Evolutionary conservation across 805 yeast genomes (phyloP).

Genomic region (Danielozyma ontarioensis): DNA sequence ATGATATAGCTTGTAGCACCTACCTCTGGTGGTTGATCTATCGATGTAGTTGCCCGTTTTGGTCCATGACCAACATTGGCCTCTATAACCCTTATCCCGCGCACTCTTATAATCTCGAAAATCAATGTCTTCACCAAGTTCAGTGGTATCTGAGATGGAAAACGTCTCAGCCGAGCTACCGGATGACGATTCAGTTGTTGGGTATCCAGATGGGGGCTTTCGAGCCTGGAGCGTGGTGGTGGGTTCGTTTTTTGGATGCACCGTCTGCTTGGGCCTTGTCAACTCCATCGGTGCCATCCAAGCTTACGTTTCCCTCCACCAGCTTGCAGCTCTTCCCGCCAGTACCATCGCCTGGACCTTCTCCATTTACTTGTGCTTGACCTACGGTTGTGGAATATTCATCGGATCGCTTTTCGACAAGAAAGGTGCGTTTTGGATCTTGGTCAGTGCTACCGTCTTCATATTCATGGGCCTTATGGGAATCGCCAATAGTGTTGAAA

Average conservation of each 20-base stretch:
- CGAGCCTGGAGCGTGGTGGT: conserved; percentile 51
- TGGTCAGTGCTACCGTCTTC: conserved; percentile 9
- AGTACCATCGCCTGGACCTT: conserved; percentile 37
- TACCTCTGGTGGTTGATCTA: too few relatives aligned
- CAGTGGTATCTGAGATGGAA: too few relatives aligned
- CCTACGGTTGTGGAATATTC: conserved; percentile 20
- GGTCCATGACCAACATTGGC: too few relatives aligned
- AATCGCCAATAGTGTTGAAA: conserved; percentile 9
- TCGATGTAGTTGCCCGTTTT: too few relatives aligned
- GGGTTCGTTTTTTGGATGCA: conserved; percentile 52
- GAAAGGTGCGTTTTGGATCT: conserved; percentile 12
- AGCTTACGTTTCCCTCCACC: conserved; percentile 33
- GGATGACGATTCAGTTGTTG: too few relatives aligned
- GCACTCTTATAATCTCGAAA: too few relatives aligned
- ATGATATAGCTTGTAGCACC: too few relatives aligned
- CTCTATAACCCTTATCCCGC: too few relatives aligned
- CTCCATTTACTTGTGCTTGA: conserved; percentile 28
- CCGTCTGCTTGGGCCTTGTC: conserved; percentile 23
- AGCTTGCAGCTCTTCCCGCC: conserved; percentile 21
- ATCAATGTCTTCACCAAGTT: too few relatives aligned
- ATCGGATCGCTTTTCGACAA: conserved; percentile 18
- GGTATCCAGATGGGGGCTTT: conserved; percentile 65
- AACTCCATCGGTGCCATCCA: conserved; percentile 38
- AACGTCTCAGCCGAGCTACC: too few relatives aligned
- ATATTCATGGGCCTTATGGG: conserved; percentile 16